These are phyloP conservation scores for Salix arbutifolia DNA, from an alignment of 345 rosid species.

Conservation along the genomic window DNA sequence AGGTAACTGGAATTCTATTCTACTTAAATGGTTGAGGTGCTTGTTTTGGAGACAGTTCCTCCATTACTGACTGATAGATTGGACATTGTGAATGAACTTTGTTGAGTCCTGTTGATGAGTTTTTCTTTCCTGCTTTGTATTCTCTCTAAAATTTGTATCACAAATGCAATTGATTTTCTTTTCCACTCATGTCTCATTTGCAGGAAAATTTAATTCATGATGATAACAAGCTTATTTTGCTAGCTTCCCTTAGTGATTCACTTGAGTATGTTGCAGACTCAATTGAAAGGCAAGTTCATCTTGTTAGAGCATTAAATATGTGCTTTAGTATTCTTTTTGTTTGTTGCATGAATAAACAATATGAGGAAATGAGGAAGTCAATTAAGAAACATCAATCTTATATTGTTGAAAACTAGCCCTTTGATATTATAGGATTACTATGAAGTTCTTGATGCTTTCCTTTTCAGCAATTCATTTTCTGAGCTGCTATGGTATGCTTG, in stretches of 20 bases:
- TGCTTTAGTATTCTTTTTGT: constrained; percentile 5
- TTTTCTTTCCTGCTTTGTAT: not conserved
- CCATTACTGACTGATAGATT: not conserved
- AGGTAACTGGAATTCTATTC: not conserved
- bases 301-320: not conserved
- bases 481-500: not conserved
- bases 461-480: not conserved
- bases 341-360: constrained; percentile 6
- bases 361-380: not conserved
- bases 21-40: not conserved
- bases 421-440: not conserved
- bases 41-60: not conserved
- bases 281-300: constrained; percentile 70
- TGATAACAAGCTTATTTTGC: constrained; percentile 83
- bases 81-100: not conserved
- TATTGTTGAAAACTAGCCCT: not conserved
- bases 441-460: not conserved
- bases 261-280: constrained; percentile 96
- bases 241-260: constrained; percentile 96
- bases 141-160: not conserved
- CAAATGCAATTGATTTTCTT: not conserved
- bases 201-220: constrained; percentile 97
- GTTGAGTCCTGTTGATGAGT: not conserved
- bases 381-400: not conserved
- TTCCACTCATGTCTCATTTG: constrained; percentile 4